These are phyloP conservation scores for Galerina marginata DNA, from an alignment of 768 basidiomycete genomes.

Conservation along the genomic window DNA sequence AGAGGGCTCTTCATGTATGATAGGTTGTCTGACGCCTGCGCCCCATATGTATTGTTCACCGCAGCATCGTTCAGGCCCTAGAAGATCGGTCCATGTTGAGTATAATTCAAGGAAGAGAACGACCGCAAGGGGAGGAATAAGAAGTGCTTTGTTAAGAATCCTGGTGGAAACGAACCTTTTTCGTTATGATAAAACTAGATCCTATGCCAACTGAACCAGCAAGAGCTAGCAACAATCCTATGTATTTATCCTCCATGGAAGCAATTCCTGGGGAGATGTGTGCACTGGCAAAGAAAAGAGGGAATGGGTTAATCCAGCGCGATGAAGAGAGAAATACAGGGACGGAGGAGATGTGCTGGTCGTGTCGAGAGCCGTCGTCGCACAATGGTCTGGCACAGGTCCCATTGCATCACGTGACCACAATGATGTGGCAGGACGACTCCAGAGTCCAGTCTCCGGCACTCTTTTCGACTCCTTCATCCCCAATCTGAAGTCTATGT, in stretches of 20 bases:
- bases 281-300: background rate
- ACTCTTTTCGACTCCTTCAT: too few relatives aligned
- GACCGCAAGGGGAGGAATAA: background rate
- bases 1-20: constrained; percentile 89
- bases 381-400: too few relatives aligned
- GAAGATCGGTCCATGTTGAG: background rate
- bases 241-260: constrained; percentile 85
- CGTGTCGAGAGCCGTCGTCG: too few relatives aligned
- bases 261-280: background rate
- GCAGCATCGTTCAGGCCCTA: constrained; percentile 92
- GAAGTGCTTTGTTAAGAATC: too few relatives aligned
- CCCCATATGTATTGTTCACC: constrained; percentile 48
- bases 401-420: too few relatives aligned
- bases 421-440: too few relatives aligned
- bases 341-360: too few relatives aligned
- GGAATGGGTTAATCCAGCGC: background rate
- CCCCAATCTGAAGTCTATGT: too few relatives aligned
- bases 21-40: constrained; percentile 80
- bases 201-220: constrained; percentile 88
- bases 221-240: constrained; percentile 89
- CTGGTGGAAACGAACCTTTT: constrained; percentile 69
- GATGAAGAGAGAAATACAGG: background rate
- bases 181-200: constrained; percentile 97
- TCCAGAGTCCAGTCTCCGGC: too few relatives aligned
- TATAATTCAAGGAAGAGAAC: background rate